These are phyloP conservation scores for Coemansia sp. DNA, from an alignment of 192 early-diverging fungal genomes.

Conservation along the genomic window DNA sequence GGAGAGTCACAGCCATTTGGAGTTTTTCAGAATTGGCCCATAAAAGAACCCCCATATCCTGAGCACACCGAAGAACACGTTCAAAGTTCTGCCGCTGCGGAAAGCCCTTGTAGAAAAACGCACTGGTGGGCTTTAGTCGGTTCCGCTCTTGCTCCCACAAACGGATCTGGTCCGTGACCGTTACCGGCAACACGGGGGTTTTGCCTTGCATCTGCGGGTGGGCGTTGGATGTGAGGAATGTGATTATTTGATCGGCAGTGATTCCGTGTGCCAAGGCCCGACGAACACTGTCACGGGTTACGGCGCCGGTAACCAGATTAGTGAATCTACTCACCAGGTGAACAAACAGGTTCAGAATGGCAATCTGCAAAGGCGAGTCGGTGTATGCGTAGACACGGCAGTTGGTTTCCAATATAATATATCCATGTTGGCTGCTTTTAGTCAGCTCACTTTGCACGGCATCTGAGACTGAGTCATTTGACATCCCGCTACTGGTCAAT, in stretches of 20 bases:
- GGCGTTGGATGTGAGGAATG: conserved; percentile 82
- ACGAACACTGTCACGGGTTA: conserved; percentile 85
- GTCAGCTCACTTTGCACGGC: conserved; percentile 18
- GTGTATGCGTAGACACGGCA: conserved; percentile 94
- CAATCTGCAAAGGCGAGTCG: conserved; percentile 90
- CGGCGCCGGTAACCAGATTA: conserved; percentile 86
- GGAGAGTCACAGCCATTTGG: conserved; percentile 71
- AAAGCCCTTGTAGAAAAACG: conserved; percentile 80
- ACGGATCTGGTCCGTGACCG: conserved; percentile 92
- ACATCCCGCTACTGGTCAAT: conserved; percentile 59
- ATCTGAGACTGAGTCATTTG: conserved; percentile 24
- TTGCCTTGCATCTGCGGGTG: conserved; percentile 89
- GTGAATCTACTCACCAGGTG: conserved; percentile 77
- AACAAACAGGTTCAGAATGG: conserved; percentile 87
- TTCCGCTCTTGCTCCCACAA: conserved; percentile 97
- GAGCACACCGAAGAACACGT: conserved; percentile 70
- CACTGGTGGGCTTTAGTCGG: conserved; percentile 58
- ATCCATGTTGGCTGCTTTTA: conserved; percentile 61
- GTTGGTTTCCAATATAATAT: conserved; percentile 94
- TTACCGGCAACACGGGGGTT: conserved; percentile 78
- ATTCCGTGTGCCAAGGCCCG: conserved; percentile 83
- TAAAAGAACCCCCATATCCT: conserved; percentile 69
- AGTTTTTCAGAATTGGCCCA: conserved; percentile 72
- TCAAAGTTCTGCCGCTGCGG: conserved; percentile 67
- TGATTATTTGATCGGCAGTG: conserved; percentile 93